Base-by-base conservation (phyloP, 768 basidiomycete species). In the Terana coerulea region DNA sequence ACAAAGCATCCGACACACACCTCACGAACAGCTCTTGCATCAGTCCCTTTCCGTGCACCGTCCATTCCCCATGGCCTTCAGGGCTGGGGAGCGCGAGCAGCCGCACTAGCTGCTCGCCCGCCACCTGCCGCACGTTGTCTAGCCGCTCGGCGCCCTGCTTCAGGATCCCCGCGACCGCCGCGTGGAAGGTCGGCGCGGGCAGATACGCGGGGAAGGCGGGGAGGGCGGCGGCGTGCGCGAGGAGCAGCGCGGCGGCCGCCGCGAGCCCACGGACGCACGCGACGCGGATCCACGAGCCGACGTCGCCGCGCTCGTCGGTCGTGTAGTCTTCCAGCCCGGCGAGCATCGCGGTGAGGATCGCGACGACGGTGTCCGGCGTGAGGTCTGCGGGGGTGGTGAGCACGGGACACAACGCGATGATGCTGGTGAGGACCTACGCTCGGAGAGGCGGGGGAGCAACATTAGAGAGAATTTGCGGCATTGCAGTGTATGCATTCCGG, bases 271-370 rank as follows among this genome's bases (percentile, higher is more conserved):
- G 74, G 45, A 94, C 77, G 60, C 86, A 89, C 2, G 83, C 81
- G 6, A 88, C 78, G 55, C 95, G 88, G 46, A 94, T 79, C 93
- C 94, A 97, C 2, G 95, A 98, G 35, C 95, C 95, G 31, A 99
- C 88, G 64, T 99, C 97, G 3, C 95, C 95, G 57, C 95, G 84
- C 64, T 97, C 90, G 64, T 99, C 95, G 42, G 81, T 83, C 5
- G 91, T 88, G 64, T 98, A 99, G 70, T 99, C 95, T 17, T 81
- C 75, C 47, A 99, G 68, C 3, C 91, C 94, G n/a, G 62, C 65
- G n/a, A 85, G 66, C 31, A 91, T 63, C 17, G 79, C 75, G 48
- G 77, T 70, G 45, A 86, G 72, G 49, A 91, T 63, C 3, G 71
- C 61, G 49, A 70, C 67, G 45, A 84, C 70, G 31, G 72, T 56